Base-by-base conservation (phyloP, 2,329 filamentous ascomycete genomes). In the Talaromyces atroroseus region DNA sequence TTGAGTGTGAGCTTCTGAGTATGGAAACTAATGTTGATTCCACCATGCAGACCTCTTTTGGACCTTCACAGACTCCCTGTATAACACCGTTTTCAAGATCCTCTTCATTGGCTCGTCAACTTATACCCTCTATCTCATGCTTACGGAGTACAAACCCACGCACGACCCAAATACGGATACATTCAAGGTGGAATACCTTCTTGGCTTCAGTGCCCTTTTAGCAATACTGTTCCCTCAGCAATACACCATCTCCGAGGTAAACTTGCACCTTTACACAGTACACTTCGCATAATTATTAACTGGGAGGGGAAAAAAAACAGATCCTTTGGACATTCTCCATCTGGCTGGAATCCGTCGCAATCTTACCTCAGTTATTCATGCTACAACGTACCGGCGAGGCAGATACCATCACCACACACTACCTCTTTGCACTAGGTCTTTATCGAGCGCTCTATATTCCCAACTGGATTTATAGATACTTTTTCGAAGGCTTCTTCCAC, bases 391-490 rank as follows among this genome's bases (percentile, higher is more conserved):
- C 94, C 0, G 95, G 94, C 63, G 92, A 97, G 77, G 95, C 94
- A 11, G 94, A 99, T 77, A 96, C 94, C n/a, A 99, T 99, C 69
- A 99, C 94, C 12, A 96, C 92, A 1, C 92, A 99, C 76, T 99
- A 99, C 73, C 82, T 99, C 44, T 96, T 96, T 69, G 92, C 95
- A 14, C 80, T 99, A 38, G 94, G 94, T 34, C 79, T 87, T 61
- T 99, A 99, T 78, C 83, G 94, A 57, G 90, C 92, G 3, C 80
- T 99, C 56, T 99, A 99, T 76, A 99, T 99, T 65, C 94, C 94
- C 63, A 99, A 99, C 78, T 99, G 94, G 94, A 85, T 97, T 66
- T 97, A 90, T 76, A 82, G 94, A 56, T 97, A 92, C 76, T 82
- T 89, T 64, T 81, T 82, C 52, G 91, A 96, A 73, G 78, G 83